phyloP scores from a whole-genome alignment of 768 basidiomycete genomes.

The Tulasnella calospora region DNA sequence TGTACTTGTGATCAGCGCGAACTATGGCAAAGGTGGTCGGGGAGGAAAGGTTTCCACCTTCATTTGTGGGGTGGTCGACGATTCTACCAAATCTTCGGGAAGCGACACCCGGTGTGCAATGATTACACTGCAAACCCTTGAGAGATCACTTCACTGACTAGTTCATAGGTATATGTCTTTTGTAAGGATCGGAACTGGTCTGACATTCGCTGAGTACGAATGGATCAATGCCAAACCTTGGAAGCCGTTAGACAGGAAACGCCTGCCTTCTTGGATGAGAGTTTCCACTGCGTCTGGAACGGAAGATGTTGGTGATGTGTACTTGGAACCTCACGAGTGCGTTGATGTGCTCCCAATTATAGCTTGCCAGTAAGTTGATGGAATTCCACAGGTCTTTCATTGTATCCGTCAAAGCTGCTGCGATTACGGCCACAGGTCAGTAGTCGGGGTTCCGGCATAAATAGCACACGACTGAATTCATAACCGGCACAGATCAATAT shows the following conservation, averaged over 20 bases:
- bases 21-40: conserved; percentile 81
- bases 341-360: conserved; percentile 28
- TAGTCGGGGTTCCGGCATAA: neutral
- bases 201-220: conserved; percentile 79
- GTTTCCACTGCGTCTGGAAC: conserved; percentile 53
- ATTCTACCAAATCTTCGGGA: conserved; percentile 44
- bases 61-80: conserved; percentile 83
- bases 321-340: conserved; percentile 84
- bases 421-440: conserved; percentile 71
- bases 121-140: neutral
- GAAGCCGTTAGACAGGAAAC: conserved; percentile 71
- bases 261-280: conserved; percentile 59
- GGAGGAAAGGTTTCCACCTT: conserved; percentile 86
- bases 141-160: neutral
- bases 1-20: conserved; percentile 82
- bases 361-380: neutral
- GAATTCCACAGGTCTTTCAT: conserved; percentile 72
- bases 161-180: conserved; percentile 71
- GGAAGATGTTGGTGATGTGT: conserved; percentile 86
- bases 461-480: neutral
- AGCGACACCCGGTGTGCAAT: conserved; percentile 1
- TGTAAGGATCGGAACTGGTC: conserved; percentile 83
- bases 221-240: conserved; percentile 80
- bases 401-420: conserved; percentile 87
- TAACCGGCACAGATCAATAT: conserved; percentile 58